Conservation (phyloP, 1,284 basidiomycete species). For the Boletus austroedulis region DNA sequence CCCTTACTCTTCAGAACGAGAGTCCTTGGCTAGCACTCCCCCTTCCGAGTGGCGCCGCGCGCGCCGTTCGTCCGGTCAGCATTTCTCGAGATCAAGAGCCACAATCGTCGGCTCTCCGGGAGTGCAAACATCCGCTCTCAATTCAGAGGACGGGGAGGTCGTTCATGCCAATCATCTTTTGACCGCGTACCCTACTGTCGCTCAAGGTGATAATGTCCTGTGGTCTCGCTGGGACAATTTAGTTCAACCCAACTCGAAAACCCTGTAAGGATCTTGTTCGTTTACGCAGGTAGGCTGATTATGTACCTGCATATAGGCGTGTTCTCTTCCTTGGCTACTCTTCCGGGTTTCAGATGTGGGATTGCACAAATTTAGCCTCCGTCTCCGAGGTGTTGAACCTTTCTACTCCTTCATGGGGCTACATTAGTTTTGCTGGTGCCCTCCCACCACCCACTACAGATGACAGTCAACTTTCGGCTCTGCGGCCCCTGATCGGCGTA, state of each 20-base stretch:
- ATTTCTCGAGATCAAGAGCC: constrained; percentile 7
- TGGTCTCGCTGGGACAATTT: constrained; percentile 31
- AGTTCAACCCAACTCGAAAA: constrained; percentile 13
- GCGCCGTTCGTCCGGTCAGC: constrained; percentile 8
- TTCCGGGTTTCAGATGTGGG: constrained; percentile 66
- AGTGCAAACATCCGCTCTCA: constrained; percentile 10
- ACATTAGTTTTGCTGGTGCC: constrained; percentile 45
- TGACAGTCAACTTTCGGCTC: constrained; percentile 33
- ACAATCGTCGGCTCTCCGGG: constrained; percentile 17
- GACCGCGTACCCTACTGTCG: constrained; percentile 29
- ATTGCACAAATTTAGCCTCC: constrained; percentile 55
- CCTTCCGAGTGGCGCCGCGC: constrained; percentile 10
- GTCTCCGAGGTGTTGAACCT: constrained; percentile 41
- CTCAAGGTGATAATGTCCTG: constrained; percentile 33
- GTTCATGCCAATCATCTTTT: constrained; percentile 13
- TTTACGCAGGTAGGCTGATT: background rate
- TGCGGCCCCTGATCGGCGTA: constrained; percentile 54
- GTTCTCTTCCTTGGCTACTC: constrained; percentile 60
- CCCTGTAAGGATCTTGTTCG: constrained; percentile 19
- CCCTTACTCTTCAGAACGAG: constrained; percentile 15
- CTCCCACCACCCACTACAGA: constrained; percentile 39
- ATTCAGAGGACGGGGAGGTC: constrained; percentile 28
- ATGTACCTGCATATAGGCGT: constrained; percentile 37
- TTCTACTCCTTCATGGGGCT: constrained; percentile 33
- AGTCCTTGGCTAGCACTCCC: constrained; percentile 2